Conservation (phyloP, 1,139 yeast species). For the Taphrina communis region DNA sequence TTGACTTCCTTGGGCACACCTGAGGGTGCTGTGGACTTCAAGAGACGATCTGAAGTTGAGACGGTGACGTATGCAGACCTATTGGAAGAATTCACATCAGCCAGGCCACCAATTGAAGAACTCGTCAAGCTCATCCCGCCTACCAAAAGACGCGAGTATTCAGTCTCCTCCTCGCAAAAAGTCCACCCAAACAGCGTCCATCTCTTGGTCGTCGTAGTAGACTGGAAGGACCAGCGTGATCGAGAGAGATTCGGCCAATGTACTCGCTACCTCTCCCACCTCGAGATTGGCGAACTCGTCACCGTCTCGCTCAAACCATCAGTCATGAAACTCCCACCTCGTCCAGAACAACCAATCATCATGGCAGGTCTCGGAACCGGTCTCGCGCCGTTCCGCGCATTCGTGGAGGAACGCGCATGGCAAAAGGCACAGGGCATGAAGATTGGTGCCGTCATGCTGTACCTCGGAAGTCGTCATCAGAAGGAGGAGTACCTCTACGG, state of each 20-base stretch:
- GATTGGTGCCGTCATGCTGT: conserved; percentile 87
- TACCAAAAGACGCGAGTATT: conserved; percentile 94
- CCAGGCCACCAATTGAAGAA: conserved; percentile 77
- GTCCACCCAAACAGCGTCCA: conserved; percentile 91
- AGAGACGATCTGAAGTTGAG: conserved; percentile 83
- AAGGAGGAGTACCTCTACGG: conserved; percentile 96
- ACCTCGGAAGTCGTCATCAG: conserved; percentile 93
- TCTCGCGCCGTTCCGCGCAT: conserved; percentile 97
- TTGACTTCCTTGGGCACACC: conserved; percentile 71
- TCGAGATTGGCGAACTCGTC: conserved; percentile 78
- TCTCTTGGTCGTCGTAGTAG: conserved; percentile 90
- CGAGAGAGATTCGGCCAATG: conserved; percentile 92
- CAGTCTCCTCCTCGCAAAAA: conserved; percentile 96
- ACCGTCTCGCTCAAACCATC: conserved; percentile 96
- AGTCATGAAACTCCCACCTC: conserved; percentile 93
- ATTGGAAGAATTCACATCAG: conserved; percentile 78
- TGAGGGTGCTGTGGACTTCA: conserved; percentile 85
- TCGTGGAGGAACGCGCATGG: conserved; percentile 93
- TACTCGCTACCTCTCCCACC: conserved; percentile 84
- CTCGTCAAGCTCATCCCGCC: conserved; percentile 78
- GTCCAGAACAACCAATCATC: conserved; percentile 67
- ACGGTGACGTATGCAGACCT: conserved; percentile 82
- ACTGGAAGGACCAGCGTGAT: conserved; percentile 89
- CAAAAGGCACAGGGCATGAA: conserved; percentile 86
- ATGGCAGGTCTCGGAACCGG: conserved; percentile 99